A percentile compares a stretch with the other conserved stretches of the same genome.
Conservation (phyloP, 169 alveolate species). For the Cryptosporidium viatorum region DNA sequence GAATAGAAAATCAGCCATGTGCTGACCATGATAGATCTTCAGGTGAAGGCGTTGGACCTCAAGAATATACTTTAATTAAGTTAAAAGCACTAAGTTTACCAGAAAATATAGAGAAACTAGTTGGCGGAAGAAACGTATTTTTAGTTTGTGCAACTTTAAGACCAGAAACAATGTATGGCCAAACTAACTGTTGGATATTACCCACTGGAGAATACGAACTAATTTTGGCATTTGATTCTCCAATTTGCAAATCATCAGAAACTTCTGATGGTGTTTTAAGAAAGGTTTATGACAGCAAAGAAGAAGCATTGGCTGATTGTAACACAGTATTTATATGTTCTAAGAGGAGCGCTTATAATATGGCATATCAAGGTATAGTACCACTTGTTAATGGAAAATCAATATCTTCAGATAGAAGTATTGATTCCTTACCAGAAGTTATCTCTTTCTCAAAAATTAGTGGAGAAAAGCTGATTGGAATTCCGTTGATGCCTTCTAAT, state of each 20-base stretch:
- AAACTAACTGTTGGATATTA: conserved; percentile 96
- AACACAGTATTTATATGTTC: conserved; percentile 82
- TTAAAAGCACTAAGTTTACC: conserved; percentile 86
- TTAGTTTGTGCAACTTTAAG: conserved; percentile 98
- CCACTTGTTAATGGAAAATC: conserved; percentile 49
- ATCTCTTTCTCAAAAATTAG: conserved; percentile 47
- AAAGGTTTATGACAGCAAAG: conserved; percentile 68
- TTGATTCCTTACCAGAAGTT: conserved; percentile 27
- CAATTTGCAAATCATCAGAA: conserved; percentile 13
- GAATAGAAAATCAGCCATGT: conserved; percentile 95
- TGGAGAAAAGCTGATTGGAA: conserved; percentile 95
- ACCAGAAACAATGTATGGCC: conserved; percentile 99
- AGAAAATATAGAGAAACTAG: conserved; percentile 75
- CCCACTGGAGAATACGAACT: conserved; percentile 94
- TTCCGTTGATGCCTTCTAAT: conserved; percentile 93
- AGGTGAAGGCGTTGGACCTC: conserved; percentile 96
- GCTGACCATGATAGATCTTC: conserved; percentile 97
- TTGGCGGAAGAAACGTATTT: conserved; percentile 84
- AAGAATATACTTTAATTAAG: conserved; percentile 97
- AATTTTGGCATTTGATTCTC: conserved; percentile 81
- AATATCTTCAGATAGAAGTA: neutral
- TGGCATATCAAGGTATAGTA: conserved; percentile 94
- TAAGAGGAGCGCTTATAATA: conserved; percentile 87
- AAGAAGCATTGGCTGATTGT: conserved; percentile 72
- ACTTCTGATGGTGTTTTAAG: conserved; percentile 73